phyloP scores from a whole-genome alignment of 345 rosid genomes.

The Pistacia atlantica region DNA sequence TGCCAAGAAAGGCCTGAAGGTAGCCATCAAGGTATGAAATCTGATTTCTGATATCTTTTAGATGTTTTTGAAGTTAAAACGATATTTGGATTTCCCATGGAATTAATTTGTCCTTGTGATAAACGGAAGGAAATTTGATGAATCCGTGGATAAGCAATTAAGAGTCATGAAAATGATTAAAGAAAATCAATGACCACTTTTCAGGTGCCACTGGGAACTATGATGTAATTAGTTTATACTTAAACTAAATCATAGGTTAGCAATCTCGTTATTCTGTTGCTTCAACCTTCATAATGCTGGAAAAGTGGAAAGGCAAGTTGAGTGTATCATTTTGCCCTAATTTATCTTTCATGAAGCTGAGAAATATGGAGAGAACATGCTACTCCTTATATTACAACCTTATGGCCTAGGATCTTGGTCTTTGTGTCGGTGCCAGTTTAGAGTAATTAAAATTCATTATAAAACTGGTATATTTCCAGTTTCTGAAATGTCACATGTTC shows the following conservation, averaged over 20 bases:
- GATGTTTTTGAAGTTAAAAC: neutral
- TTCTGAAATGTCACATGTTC: neutral
- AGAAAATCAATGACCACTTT: neutral
- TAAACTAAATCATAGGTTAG: neutral
- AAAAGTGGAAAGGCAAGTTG: neutral
- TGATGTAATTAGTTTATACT: neutral
- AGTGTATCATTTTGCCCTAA: neutral
- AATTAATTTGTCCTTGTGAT: neutral
- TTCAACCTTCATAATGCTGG: neutral
- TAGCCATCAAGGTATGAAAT: constrained; percentile 80
- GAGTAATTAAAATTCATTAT: neutral
- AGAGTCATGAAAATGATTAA: neutral
- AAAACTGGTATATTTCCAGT: too few species aligned
- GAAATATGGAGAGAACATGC: neutral
- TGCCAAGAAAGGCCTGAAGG: constrained; percentile 84
- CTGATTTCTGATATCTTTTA: neutral
- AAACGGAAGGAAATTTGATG: neutral
- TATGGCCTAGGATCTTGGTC: neutral
- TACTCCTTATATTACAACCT: neutral
- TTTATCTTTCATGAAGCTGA: neutral
- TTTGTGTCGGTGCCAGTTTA: neutral
- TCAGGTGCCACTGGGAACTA: neutral
- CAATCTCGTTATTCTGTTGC: neutral
- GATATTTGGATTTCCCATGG: neutral
- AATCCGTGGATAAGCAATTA: neutral